Evolutionary conservation across 2,329 filamentous ascomycete genomes (phyloP), one percentile per base, ranked within the genome.

Genomic region (Escovopsis sp.): DNA sequence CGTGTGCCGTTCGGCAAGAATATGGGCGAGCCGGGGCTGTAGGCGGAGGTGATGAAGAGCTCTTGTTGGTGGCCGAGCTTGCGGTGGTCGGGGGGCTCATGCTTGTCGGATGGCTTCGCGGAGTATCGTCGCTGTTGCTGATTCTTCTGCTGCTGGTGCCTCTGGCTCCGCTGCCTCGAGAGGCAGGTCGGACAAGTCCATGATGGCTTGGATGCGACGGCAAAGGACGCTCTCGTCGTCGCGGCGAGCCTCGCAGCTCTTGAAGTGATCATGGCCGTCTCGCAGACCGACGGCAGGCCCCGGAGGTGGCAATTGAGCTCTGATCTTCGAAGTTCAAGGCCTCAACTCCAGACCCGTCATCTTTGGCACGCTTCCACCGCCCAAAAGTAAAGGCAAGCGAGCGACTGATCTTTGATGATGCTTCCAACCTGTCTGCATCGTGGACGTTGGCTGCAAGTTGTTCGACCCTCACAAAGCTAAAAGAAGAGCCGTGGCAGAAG

Each of bases 11-110:
- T 81, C 16, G 86, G 86, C 6, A 88, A 71, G 53, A 94, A 85
- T 10, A 94, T 77, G 3, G 86, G 85, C 13, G 85, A 91, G 1
- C 86, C 86, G 3, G 87, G 85, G 53, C 84, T 91, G 58, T 87
- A 88, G 32, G 72, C 59, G 2, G 84, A 87, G 12, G 75, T 84
- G 32, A 77, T 84, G 60, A 91, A 93, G 33, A 94, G 74, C 51
- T 83, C 76, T 52, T 91, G 84, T 45, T 76, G 67, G 39, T 72
- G 50, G 38, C 70, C 76, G 44, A 81, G 66, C 50, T 72, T 66
- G 49, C 76, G 70, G 55, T 81, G 77, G 50, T 81, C 76, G 44
- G 69, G 60, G 45, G 61, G 55, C 40, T 62, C 57, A 34, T 51
- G 52, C 43, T 48, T 50, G 41, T 50, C 48, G 30, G 51, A 44